Evolutionary conservation across 2,329 filamentous ascomycete genomes (phyloP).

Genomic region (Scedosporium boydii): DNA sequence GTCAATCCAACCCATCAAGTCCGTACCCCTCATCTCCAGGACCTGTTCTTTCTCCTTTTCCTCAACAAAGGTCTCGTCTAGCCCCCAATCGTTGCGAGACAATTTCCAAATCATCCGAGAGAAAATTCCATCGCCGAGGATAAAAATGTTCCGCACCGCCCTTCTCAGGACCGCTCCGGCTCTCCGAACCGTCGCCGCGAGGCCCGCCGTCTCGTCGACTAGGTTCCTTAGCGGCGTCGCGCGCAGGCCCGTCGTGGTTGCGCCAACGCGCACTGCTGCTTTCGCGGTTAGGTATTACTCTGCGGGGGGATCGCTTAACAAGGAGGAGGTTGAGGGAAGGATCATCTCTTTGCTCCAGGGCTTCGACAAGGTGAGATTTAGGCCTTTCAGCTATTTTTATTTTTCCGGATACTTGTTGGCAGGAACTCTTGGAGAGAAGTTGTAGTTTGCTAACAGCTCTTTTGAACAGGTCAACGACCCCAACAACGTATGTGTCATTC

Average conservation of each 20-base stretch:
- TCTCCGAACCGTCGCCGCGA: conserved; percentile 52
- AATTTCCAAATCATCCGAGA: conserved; percentile 1
- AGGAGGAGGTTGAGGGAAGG: conserved; percentile 80
- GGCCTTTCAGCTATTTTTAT: neutral
- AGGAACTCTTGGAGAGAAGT: conserved; percentile 7
- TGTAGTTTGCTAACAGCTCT: conserved; percentile 9
- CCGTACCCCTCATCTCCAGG: neutral
- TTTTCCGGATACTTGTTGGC: neutral
- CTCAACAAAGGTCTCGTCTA: neutral
- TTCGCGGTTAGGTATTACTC: conserved; percentile 77
- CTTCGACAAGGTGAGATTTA: conserved; percentile 74
- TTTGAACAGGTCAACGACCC: conserved; percentile 54
- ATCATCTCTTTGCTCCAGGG: conserved; percentile 89
- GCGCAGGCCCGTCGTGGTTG: conserved; percentile 27
- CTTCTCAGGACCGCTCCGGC: conserved; percentile 66
- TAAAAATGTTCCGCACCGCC: conserved; percentile 76
- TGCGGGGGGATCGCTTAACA: conserved; percentile 65
- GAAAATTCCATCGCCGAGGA: neutral
- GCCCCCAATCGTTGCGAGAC: neutral
- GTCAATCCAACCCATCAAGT: neutral
- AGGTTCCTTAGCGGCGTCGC: conserved; percentile 52
- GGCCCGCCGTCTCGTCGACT: conserved; percentile 46
- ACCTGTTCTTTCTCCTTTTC: neutral
- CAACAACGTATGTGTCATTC: conserved; percentile 43
- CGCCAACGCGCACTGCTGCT: conserved; percentile 40